Base-by-base conservation (phyloP, 2,329 filamentous ascomycete species). In the Atkinsonella hypoxylon region DNA sequence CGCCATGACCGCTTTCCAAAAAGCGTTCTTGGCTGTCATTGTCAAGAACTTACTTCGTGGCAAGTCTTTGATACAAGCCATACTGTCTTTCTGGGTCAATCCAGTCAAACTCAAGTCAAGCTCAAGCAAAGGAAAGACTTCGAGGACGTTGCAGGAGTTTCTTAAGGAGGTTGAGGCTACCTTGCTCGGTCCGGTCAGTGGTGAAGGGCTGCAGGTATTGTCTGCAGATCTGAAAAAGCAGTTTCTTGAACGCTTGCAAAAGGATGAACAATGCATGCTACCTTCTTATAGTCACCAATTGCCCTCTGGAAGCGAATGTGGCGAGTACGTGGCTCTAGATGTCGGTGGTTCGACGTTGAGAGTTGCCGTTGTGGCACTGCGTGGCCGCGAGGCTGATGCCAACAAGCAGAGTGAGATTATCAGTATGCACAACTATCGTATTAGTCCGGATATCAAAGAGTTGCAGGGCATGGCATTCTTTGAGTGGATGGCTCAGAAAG, bases 301-400 rank as follows among this genome's bases (percentile, higher is more conserved):
- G 6, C 82, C 82, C 1, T 72, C 66, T n/a, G 82, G 82, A 48
- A 62, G 69, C 45, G 82, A 85, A 59, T 63, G 60, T 42, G 82
- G 82, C 26, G 74, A 73, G 48, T 84, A 75, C 61, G 67, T 85
- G 49, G 78, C 81, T 20, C 68, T 84, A 38, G 82, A 86, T 61
- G 78, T 86, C n/a, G 82, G 82, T 38, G 82, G 82, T 2, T 85
- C 82, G 38, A 86, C 81, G 11, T 67, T 85, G 53, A 72, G 82
- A 48, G 78, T 86, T 31, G 82, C 79, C 6, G 60, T 85, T 56
- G 78, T 85, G 44, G 74, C 82, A 55, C 69, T 85, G 51, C 67
- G 68, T 48, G 78, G 79, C 11, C 67, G 69, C 31, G 66, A 64
- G 20, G 60, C 61, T 20, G 55, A 55, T 6, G 62, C 60, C 8